A percentile compares a stretch with the other conserved stretches of the same genome.
These are phyloP conservation scores for Malbranchea zuffiana DNA, from an alignment of 2,329 filamentous ascomycete genomes.

Conservation along the genomic window DNA sequence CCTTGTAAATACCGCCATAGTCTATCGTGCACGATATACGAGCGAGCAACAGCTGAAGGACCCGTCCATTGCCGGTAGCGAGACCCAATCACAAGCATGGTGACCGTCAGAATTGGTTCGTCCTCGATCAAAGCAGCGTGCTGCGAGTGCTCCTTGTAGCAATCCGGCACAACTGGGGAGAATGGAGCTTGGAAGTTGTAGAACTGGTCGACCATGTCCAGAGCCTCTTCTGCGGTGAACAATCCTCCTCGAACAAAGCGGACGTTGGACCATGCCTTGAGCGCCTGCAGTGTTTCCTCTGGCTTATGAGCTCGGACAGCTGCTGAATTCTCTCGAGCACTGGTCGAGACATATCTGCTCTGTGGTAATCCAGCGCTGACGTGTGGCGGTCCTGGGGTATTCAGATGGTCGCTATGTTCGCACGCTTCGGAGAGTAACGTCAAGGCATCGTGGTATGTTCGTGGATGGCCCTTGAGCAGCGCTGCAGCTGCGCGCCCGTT, in stretches of 20 bases:
- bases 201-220: conserved; percentile 83
- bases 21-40: conserved; percentile 76
- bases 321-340: neutral
- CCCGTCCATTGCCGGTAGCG: conserved; percentile 64
- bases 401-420: conserved; percentile 5
- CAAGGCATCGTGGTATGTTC: conserved; percentile 14
- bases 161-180: conserved; percentile 76
- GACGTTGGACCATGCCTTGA: conserved; percentile 70
- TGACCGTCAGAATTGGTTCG: conserved; percentile 77
- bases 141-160: conserved; percentile 61
- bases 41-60: conserved; percentile 62
- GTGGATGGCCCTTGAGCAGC: conserved; percentile 12
- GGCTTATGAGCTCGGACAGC: neutral
- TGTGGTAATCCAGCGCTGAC: neutral
- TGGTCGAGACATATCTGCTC: neutral
- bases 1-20: conserved; percentile 77
- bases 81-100: conserved; percentile 71
- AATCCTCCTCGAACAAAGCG: conserved; percentile 87
- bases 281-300: conserved; percentile 44
- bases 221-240: conserved; percentile 78
- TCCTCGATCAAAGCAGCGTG: conserved; percentile 68
- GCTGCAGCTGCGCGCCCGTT: conserved; percentile 12
- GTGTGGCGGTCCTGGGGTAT: neutral
- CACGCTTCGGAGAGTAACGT: conserved; percentile 13
- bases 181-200: conserved; percentile 73